Base-by-base conservation (phyloP, 768 basidiomycete species). In the Kwoniella botswanensis region DNA sequence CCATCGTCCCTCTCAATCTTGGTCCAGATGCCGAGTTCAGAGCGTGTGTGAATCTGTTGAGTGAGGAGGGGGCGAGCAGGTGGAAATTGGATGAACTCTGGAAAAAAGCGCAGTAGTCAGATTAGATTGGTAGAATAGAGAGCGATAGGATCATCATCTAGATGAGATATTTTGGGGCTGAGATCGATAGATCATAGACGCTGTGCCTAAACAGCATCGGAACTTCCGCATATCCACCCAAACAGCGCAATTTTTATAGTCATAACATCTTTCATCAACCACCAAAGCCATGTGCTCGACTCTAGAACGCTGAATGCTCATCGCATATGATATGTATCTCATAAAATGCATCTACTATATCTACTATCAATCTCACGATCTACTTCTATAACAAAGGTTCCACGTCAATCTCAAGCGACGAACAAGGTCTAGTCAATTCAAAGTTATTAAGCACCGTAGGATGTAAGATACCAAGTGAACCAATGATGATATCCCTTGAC, bases 341-440 rank as follows among this genome's bases (percentile, higher is more conserved):
- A 35, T 35, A 0, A 1, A 35, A 35, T 35, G 46, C 13, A 50
- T 50, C 12, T 50, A 50, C 46, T 50, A 6, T 18, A 50, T 50
- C 46, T 50, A 50, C 46, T 6, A 9, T 13, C 46, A 50, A 50
- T 50, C 18, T 18, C 18, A 50, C 46, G 6, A 35, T 50, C 46
- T 50, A 50, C 12, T 50, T 50, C 46, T 76, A 92, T 86, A 92
- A 90, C 87, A 99, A 93, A n/a, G 92, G 92, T 84, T 98, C 95
- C 56, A 98, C 86, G 41, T 90, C 91, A 83, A 99, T 94, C 86
- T 99, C 96, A 67, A 99, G 85, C 7, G 91, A 91, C 43, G 95
- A 98, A 85, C 95, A 98, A 21, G 96, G 96, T 85, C 92, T 95
- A 53, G 88, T 88, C 72, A 98, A 91, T 84, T 98, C 95, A 84